Conservation (phyloP, 495 filamentous ascomycete genomes). For the Neurospora intermedia region DNA sequence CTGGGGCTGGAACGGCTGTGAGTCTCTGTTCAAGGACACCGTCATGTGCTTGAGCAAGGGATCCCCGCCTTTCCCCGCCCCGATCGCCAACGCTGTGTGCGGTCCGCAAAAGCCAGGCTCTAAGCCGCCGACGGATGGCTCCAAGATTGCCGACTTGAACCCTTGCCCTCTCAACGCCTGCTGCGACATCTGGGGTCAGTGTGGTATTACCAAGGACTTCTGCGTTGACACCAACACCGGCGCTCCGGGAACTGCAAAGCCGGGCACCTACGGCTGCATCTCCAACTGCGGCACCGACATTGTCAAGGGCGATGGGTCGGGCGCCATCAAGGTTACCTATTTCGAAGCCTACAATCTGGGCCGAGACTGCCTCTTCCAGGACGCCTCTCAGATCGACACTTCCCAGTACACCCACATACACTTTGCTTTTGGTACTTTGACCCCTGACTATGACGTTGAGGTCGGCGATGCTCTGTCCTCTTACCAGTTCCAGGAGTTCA, state of each 20-base stretch:
- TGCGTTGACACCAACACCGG: constrained; percentile 25
- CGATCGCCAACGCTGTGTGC: constrained; percentile 18
- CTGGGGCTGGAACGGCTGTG: constrained; percentile 42
- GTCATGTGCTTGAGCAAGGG: constrained; percentile 42
- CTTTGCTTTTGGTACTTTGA: constrained; percentile 16
- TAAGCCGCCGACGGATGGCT: background rate
- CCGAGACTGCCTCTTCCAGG: constrained; percentile 18
- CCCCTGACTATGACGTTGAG: constrained; percentile 6
- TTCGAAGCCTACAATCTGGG: constrained; percentile 20
- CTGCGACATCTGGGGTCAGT: constrained; percentile 29
- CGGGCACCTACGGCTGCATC: constrained; percentile 31
- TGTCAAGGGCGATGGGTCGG: constrained; percentile 2
- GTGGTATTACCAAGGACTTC: constrained; percentile 35
- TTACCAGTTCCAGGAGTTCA: constrained; percentile 16
- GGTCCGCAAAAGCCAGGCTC: constrained; percentile 15
- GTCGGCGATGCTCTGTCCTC: constrained; percentile 5
- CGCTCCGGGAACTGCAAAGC: constrained; percentile 25
- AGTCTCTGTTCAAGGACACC: constrained; percentile 10
- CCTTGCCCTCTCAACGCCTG: constrained; percentile 6
- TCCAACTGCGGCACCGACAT: constrained; percentile 32
- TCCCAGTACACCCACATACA: constrained; percentile 19
- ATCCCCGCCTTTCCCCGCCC: constrained; percentile 33
- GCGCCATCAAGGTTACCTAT: constrained; percentile 16
- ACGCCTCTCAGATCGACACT: constrained; percentile 5
- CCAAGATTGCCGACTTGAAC: constrained; percentile 3